Percentiles rank a stretch among this genome's conserved stretches.
Evolutionary conservation across 108 stramenopile genomes (phyloP).

Genomic region (Skeletonema tropicum): DNA sequence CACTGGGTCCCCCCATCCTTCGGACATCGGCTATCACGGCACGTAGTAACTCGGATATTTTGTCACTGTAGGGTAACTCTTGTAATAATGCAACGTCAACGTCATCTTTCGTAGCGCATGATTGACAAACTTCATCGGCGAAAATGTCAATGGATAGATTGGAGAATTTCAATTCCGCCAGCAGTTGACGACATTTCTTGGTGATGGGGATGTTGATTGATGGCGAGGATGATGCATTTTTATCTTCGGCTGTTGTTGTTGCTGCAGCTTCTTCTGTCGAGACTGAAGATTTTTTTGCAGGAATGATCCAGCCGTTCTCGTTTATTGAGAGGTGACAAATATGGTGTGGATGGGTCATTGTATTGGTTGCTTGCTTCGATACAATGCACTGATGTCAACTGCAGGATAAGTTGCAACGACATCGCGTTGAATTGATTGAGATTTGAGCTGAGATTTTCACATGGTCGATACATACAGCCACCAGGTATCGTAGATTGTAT

Average conservation of each 20-base stretch:
- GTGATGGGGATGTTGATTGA: neutral
- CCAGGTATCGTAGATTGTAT: neutral
- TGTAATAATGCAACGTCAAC: neutral
- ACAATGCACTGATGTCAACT: too few relatives aligned
- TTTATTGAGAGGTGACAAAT: conserved; percentile 34
- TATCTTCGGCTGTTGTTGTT: neutral
- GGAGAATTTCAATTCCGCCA: neutral
- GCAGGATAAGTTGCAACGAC: too few relatives aligned
- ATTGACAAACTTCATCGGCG: neutral
- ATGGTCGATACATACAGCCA: neutral
- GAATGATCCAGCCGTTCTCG: conserved; percentile 37
- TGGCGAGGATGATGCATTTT: neutral
- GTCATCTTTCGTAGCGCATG: neutral
- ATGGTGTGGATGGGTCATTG: conserved; percentile 18
- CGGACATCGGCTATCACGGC: conserved; percentile 15
- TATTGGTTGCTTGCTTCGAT: neutral
- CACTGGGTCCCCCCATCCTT: conserved; percentile 17
- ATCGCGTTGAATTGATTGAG: too few relatives aligned
- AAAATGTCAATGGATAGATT: conserved; percentile 7
- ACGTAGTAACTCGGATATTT: neutral
- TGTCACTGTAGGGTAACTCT: conserved; percentile 8
- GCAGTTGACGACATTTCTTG: conserved; percentile 10
- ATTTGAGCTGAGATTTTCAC: too few relatives aligned
- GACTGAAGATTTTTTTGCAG: too few relatives aligned
- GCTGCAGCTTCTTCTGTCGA: neutral